phyloP scores from a whole-genome alignment of 2,329 filamentous ascomycete genomes.

The Apiospora pterosperma region DNA sequence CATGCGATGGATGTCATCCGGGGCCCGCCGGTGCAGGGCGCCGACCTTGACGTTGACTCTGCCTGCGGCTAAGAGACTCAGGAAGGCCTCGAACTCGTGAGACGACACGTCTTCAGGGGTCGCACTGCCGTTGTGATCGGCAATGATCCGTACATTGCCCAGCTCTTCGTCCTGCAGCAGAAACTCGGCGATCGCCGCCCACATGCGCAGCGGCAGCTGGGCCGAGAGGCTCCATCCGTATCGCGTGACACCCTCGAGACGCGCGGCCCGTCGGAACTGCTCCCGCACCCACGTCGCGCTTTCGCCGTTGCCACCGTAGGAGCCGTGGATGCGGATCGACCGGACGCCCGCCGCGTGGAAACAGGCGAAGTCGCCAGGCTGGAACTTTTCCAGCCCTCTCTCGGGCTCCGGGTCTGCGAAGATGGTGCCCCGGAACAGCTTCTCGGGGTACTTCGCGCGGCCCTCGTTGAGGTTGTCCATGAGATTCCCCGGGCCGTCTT shows the following conservation, averaged over 20 bases:
- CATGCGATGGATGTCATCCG: neutral
- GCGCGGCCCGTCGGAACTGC: neutral
- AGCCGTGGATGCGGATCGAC: neutral
- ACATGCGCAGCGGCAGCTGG: neutral
- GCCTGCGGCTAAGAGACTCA: neutral
- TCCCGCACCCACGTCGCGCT: neutral
- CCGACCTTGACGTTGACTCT: neutral
- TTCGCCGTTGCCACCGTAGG: neutral
- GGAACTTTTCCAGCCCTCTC: neutral
- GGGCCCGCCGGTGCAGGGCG: neutral
- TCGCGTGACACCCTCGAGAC: neutral
- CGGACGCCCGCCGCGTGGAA: neutral
- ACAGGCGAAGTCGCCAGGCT: neutral
- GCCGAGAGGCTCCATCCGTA: slow-evolving; percentile 4
- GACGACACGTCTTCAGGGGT: neutral
- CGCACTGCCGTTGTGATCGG: neutral
- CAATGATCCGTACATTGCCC: neutral
- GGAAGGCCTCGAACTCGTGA: neutral
- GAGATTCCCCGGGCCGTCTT: neutral
- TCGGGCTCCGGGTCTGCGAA: neutral
- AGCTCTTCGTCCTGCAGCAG: neutral
- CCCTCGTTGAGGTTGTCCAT: neutral
- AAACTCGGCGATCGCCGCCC: neutral
- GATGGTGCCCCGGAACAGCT: neutral
- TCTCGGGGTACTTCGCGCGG: neutral